Percentiles rank a stretch among this genome's conserved stretches.
Evolutionary conservation across 2,329 filamentous ascomycete genomes (phyloP).

Genomic region (Fusarium lyarnte): DNA sequence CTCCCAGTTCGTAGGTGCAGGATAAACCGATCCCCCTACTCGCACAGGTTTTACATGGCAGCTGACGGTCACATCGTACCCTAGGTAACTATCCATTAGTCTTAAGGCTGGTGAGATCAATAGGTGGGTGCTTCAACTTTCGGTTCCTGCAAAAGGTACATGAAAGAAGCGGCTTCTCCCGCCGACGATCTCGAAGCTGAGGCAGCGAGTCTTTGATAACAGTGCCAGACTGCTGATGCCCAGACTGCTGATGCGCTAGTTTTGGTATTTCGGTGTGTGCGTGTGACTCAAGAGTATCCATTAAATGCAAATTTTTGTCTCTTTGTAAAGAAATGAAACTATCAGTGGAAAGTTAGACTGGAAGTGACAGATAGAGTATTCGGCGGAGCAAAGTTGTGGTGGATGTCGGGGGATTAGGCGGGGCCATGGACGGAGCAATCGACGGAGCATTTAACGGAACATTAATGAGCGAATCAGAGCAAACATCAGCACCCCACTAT

Average conservation of each 20-base stretch:
- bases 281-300: neutral
- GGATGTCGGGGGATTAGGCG: neutral
- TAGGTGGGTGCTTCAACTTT: neutral
- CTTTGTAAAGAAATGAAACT: neutral
- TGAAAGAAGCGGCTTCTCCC: neutral
- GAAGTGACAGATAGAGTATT: neutral
- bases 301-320: accelerated
- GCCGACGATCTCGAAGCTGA: neutral
- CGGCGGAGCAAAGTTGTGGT: neutral
- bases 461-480: neutral
- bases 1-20: neutral
- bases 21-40: neutral
- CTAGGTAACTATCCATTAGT: neutral
- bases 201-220: neutral
- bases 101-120: neutral
- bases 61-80: neutral
- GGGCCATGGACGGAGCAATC: neutral
- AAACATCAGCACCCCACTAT: neutral
- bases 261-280: neutral
- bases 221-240: neutral
- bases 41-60: neutral
- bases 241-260: neutral
- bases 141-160: neutral
- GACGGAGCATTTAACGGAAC: neutral
- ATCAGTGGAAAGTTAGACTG: neutral